phyloP scores from a whole-genome alignment of 2,329 filamentous ascomycete species.

The Penicillium brevicompactum region DNA sequence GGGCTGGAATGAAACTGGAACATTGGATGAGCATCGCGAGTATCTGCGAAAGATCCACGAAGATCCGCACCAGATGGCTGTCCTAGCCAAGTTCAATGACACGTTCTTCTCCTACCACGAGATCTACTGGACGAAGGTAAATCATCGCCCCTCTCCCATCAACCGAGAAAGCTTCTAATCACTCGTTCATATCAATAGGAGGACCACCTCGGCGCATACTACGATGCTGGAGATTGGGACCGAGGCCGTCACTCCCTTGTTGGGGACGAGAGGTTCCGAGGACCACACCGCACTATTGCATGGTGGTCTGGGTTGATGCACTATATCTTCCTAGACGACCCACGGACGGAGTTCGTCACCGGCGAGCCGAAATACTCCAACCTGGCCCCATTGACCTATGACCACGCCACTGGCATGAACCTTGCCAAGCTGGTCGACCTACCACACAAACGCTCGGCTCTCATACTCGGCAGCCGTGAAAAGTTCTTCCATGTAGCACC shows the following conservation, averaged over 20 bases:
- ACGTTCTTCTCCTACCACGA: constrained; percentile 75
- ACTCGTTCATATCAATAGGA: background rate
- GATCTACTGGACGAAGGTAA: constrained; percentile 72
- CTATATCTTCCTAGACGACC: constrained; percentile 9
- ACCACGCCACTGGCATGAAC: constrained; percentile 9
- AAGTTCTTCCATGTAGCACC: constrained; percentile 10
- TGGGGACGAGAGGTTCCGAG: constrained; percentile 5
- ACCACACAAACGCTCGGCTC: constrained; percentile 6
- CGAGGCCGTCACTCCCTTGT: constrained; percentile 7
- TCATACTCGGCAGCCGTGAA: constrained; percentile 8
- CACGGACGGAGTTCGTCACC: constrained; percentile 2
- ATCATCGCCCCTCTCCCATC: constrained; percentile 1
- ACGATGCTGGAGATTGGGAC: constrained; percentile 10
- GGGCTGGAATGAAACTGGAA: constrained; percentile 77
- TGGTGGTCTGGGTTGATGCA: constrained; percentile 10
- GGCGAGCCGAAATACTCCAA: constrained; percentile 10
- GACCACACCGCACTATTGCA: constrained; percentile 5
- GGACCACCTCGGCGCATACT: constrained; percentile 9
- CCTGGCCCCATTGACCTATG: constrained; percentile 5
- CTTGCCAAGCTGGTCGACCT: constrained; percentile 3
- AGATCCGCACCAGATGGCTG: constrained; percentile 69
- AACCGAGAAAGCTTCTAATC: background rate
- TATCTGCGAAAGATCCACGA: constrained; percentile 69
- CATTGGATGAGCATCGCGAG: constrained; percentile 69
- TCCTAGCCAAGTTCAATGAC: constrained; percentile 71